Conservation (phyloP, 495 filamentous ascomycete genomes). For the Xylaria cubensis region DNA sequence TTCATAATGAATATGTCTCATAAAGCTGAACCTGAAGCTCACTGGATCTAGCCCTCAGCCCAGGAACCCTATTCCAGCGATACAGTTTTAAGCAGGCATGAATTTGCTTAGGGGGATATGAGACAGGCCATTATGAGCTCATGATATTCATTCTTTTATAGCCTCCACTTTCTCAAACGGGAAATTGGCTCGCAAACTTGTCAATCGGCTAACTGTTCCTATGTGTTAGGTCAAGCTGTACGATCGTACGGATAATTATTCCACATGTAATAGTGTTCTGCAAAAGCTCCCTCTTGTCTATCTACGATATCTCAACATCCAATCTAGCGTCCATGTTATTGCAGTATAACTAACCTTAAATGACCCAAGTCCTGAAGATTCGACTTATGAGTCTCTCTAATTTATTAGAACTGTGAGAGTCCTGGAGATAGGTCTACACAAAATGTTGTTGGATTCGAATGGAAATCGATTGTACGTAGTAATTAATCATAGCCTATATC, state of each 20-base stretch:
- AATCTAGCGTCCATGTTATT: not conserved
- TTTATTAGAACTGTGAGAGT: not conserved
- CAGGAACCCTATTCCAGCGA: not conserved
- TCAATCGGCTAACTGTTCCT: not conserved
- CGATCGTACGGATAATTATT: not conserved
- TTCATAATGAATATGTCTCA: not conserved
- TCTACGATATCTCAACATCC: not conserved
- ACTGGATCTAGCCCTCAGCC: not conserved
- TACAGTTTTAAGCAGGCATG: not conserved
- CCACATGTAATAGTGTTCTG: not conserved
- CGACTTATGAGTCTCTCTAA: not conserved
- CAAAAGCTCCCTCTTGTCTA: not conserved
- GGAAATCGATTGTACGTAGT: not conserved
- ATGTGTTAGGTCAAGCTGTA: not conserved
- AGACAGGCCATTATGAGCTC: not conserved
- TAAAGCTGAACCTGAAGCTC: not conserved
- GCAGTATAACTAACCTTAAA: not conserved
- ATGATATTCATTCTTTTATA: not conserved
- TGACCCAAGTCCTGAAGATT: not conserved
- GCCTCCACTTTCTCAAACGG: not conserved
- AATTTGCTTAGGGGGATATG: not conserved
- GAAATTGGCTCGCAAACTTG: not conserved
- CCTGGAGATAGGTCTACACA: not conserved
- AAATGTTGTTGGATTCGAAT: not conserved
- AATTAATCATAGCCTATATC: not conserved